Evolutionary conservation across 768 basidiomycete species (phyloP), one percentile per base, ranked within the genome.

Genomic region (Psilocybe sp.): DNA sequence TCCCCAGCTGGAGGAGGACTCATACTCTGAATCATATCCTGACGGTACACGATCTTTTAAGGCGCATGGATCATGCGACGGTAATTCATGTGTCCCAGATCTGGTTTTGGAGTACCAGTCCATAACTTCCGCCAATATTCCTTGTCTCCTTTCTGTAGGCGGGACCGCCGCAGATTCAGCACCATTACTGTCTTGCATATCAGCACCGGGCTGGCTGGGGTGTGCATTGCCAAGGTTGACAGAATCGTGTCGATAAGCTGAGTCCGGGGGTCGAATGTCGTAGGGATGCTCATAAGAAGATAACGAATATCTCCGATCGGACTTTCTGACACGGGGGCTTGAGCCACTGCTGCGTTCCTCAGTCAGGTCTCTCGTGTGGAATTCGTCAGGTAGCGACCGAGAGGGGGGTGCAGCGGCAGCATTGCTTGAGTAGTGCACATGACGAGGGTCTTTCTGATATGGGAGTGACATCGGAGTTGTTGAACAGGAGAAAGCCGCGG

Each of bases 231-330:
- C 36, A 18, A 20, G 20, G n/a, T 10, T 20, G 16, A 23, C 8
- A 31, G n/a, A 4, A 16, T 44, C 3, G 33, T 34, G 52, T 13
- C 20, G 46, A 47, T 80, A 77, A 3, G 69, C 72, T 48, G 67
- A 64, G 35, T 67, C 62, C 2, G 84, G 85, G 2, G 81, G 73
- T 14, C 67, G 68, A 37, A 87, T 83, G 40, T 84, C 80, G 54
- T 83, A 76, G 9, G 84, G 82, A 53, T 85, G 82, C 43, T 74
- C 68, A 65, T 81, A 79, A 3, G 82, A 81, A 14, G 81, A 77
- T 40, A 82, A 61, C 0, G 79, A 72, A 49, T 71, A 79, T 59
- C 67, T 74, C 52, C 67, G 62, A 47, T 73, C 60, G n/a, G 61
- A 49, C 18, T 70, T 65, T 12, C 44, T 40, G 2, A 28, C 28